Evolutionary conservation across 2,329 filamentous ascomycete genomes (phyloP), one percentile per base, ranked within the genome.

Genomic region (Colletotrichum sp.): DNA sequence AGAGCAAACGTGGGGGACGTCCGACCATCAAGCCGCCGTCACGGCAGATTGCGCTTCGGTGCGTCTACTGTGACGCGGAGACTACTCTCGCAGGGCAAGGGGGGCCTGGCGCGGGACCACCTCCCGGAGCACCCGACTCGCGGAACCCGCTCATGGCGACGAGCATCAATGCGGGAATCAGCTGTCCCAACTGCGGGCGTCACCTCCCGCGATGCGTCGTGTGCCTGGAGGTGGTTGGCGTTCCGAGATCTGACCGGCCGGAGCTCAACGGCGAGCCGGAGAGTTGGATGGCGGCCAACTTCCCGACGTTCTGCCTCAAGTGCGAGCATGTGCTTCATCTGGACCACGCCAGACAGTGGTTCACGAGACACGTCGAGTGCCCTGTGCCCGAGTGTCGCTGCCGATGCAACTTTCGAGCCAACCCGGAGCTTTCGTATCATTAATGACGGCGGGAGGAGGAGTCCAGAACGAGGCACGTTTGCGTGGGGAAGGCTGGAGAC

Each of bases 31-130:
- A 91, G 73, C 90, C 93, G 2, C 90, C 93, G 1, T 91, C 91
- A 3, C 88, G 93, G 36, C 94, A 95, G 84, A 91, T 96, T 69
- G 92, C 93, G 6, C 90, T 97, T 65, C 91, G 94, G 63, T 97
- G 95, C 84, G 90, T 94, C 64, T 95, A 95, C 85, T 97, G 95
- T 85, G 92, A 94, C 80, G 88, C 90, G 39, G 89, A 91, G 81
- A 89, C 89, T 66, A 89, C 76, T 30, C 72, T 78, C 60, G 69
- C 70, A n/a, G 75, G 74, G 30, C 70, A 77, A 59, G 71, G 72
- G 55, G 72, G 72, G 32, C 63, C 59, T 67, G 74, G 78, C 24
- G 66, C 64, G 62, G 60, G 70, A 66, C 69, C 77, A 39, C 77
- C 69, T n/a, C 71, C 71, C 24, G 74, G 64, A 49, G 49, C 65